Evolutionary conservation across 805 yeast genomes (phyloP).

Genomic region (Spathaspora arborariae): DNA sequence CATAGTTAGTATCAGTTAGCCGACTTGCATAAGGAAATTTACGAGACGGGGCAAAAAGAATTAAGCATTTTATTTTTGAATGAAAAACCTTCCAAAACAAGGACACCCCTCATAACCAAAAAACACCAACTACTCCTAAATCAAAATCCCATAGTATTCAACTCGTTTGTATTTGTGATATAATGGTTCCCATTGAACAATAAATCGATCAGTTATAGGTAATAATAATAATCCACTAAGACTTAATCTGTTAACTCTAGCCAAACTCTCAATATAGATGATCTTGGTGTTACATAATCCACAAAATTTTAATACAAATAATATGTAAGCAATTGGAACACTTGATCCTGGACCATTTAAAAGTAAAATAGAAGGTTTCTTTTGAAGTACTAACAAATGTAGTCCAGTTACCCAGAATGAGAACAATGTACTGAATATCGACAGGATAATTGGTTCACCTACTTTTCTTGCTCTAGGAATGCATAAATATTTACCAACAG

Average conservation of each 20-base stretch:
- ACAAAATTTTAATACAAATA: conserved; percentile 47
- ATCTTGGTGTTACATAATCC: conserved; percentile 52
- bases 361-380: conserved; percentile 43
- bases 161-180: conserved; percentile 49
- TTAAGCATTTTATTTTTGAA: background rate
- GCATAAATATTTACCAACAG: conserved; percentile 18
- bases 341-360: conserved; percentile 83
- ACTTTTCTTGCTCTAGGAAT: conserved; percentile 60
- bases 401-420: conserved; percentile 30
- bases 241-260: conserved; percentile 73
- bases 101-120: background rate
- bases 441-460: conserved; percentile 48
- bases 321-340: conserved; percentile 60
- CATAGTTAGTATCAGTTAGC: conserved; percentile 1
- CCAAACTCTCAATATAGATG: conserved; percentile 81
- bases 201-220: conserved; percentile 69
- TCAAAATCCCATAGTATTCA: conserved; percentile 76
- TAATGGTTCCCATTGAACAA: conserved; percentile 87
- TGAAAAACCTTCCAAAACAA: background rate
- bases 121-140: conserved; percentile 35
- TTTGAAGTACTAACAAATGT: conserved; percentile 22
- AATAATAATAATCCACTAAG: conserved; percentile 69
- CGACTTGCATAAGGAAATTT: background rate
- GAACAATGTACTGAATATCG: conserved; percentile 41
- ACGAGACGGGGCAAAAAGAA: background rate